Conservation (phyloP, 148 eudicot genomes). For the Talinum fruticosum region DNA sequence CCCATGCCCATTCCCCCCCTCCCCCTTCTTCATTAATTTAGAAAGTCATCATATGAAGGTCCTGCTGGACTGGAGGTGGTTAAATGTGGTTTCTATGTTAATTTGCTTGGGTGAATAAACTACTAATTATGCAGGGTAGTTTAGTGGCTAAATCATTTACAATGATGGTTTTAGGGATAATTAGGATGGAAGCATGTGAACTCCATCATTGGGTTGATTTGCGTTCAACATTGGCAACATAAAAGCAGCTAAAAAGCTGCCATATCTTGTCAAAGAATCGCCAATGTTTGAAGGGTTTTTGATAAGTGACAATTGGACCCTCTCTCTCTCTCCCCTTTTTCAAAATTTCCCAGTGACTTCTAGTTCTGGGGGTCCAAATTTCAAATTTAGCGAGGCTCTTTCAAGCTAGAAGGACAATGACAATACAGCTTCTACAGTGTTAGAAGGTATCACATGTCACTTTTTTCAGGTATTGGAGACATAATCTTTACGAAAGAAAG, state of each 20-base stretch:
- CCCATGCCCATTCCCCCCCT: background rate
- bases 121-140: background rate
- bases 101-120: background rate
- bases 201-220: background rate
- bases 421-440: background rate
- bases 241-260: background rate
- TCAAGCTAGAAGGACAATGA: background rate
- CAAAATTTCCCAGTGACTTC: background rate
- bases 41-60: background rate
- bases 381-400: background rate
- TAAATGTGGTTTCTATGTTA: background rate
- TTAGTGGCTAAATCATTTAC: conserved; percentile 10
- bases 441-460: background rate
- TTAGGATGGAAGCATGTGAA: background rate
- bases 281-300: background rate
- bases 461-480: background rate
- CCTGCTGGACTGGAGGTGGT: background rate
- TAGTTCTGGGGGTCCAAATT: background rate
- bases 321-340: background rate
- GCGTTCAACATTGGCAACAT: background rate
- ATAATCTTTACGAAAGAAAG: background rate
- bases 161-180: background rate
- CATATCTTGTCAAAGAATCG: background rate
- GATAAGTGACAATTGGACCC: too few relatives aligned
- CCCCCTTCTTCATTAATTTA: background rate